A percentile compares a stretch with the other conserved stretches of the same genome.
Conservation (phyloP, 257 asterid species). For the Agastache rugosa region DNA sequence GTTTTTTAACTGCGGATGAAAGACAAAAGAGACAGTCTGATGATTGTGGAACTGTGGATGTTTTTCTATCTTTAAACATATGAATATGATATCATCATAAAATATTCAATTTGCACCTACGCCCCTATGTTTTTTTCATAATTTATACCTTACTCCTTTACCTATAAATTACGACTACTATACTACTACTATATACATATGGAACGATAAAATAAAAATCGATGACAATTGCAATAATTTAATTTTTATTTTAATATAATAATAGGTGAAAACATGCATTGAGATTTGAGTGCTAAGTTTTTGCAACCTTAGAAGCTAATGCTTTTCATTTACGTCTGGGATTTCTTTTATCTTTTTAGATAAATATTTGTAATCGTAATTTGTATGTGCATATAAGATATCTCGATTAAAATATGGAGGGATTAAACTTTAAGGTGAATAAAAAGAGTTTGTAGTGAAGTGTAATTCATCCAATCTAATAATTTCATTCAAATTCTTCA, state of each 20-base stretch:
- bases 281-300: neutral
- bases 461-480: neutral
- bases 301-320: neutral
- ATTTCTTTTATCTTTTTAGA: too few species aligned
- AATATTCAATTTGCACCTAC: conserved; percentile 1
- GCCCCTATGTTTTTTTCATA: neutral
- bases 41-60: conserved; percentile 33
- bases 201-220: too few species aligned
- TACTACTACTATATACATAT: too few species aligned
- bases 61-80: conserved; percentile 21
- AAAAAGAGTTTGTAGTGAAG: too few species aligned
- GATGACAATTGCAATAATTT: too few species aligned
- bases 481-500: neutral
- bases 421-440: too few species aligned
- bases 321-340: neutral
- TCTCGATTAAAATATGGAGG: too few species aligned
- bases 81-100: neutral
- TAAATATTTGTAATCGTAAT: too few species aligned
- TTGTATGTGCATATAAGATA: too few species aligned
- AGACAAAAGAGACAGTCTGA: conserved; percentile 45
- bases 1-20: conserved; percentile 30
- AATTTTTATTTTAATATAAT: neutral
- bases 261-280: neutral
- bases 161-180: neutral
- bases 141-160: neutral